Evolutionary conservation across 75 land plant genomes (phyloP).

Genomic region (Cunninghamia lanceolata): DNA sequence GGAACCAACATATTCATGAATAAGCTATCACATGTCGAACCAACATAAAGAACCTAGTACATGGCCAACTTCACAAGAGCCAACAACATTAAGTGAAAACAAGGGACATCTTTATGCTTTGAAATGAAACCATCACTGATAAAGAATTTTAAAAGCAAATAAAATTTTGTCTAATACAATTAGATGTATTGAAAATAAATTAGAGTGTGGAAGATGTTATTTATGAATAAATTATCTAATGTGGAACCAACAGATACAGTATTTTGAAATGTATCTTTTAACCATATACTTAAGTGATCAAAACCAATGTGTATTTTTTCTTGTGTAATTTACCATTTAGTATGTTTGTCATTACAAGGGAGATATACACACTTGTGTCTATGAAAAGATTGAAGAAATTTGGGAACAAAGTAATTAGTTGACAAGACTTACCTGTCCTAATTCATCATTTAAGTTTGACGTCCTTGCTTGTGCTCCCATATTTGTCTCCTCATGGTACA

Average conservation of each 20-base stretch:
- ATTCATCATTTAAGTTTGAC: conserved; percentile 54
- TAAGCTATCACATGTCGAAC: background rate
- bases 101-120: too few relatives aligned
- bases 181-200: too few relatives aligned
- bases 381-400: background rate
- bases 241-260: background rate
- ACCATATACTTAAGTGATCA: background rate
- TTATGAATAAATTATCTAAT: background rate
- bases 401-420: background rate
- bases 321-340: background rate
- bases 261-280: background rate
- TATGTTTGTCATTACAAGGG: background rate
- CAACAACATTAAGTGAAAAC: background rate
- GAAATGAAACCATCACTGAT: too few relatives aligned
- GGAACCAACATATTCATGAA: too few relatives aligned
- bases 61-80: background rate
- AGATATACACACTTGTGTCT: background rate
- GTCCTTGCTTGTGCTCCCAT: conserved; percentile 47
- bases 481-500: conserved; percentile 41
- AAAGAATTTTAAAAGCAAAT: too few relatives aligned
- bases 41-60: background rate
- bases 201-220: background rate
- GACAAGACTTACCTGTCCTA: conserved; percentile 38
- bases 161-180: too few relatives aligned
- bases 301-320: background rate